phyloP scores from a whole-genome alignment of 805 yeast genomes.

The Monosporozyma aquatica region DNA sequence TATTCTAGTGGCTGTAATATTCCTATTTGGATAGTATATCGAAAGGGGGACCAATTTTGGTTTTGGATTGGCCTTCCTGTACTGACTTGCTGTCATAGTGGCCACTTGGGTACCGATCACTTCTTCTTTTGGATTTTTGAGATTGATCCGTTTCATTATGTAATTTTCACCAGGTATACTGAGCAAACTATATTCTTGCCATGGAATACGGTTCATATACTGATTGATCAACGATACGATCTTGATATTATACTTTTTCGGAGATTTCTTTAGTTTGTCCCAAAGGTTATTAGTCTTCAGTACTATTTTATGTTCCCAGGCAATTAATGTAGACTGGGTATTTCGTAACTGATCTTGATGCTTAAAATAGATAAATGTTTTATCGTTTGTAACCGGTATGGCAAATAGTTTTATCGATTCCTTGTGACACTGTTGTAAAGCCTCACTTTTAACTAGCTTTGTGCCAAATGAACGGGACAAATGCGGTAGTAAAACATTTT shows the following conservation, averaged over 20 bases:
- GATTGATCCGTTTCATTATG: slow-evolving; percentile 33
- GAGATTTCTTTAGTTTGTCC: slow-evolving; percentile 50
- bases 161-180: slow-evolving; percentile 65
- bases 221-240: slow-evolving; percentile 46
- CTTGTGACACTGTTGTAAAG: slow-evolving; percentile 12
- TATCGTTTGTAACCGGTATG: slow-evolving; percentile 58
- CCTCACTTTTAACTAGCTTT: background rate
- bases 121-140: no score
- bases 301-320: slow-evolving; percentile 38
- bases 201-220: slow-evolving; percentile 57
- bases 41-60: slow-evolving; percentile 30
- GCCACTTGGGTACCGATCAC: slow-evolving; percentile 6
- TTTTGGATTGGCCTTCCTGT: slow-evolving; percentile 5
- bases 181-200: slow-evolving; percentile 67
- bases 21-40: slow-evolving; percentile 41
- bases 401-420: slow-evolving; percentile 55
- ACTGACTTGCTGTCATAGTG: slow-evolving; percentile 14
- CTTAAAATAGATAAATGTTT: slow-evolving; percentile 62
- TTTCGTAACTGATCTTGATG: slow-evolving; percentile 35
- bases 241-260: slow-evolving; percentile 45
- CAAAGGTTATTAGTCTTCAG: slow-evolving; percentile 49
- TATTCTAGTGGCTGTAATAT: slow-evolving; percentile 28
- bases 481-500: no score
- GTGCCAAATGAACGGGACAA: background rate
- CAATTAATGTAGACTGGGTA: slow-evolving; percentile 31